phyloP scores from a whole-genome alignment of 176 grass and related monocot species.

The Sorghum bicolor region Sorghum_bicolor_NCBIv3 NC_012873.2:61973001-61973500 shows the following conservation, averaged over 20 bases:
- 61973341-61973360: neutral
- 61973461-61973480: neutral
- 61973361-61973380: neutral
- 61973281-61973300: neutral
- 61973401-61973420: neutral
- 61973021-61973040: slow-evolving; percentile 46
- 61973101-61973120: slow-evolving; percentile 26
- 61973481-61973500: slow-evolving; percentile 14
- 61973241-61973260: slow-evolving; percentile 77
- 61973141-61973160: slow-evolving; percentile 17
- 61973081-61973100: slow-evolving; percentile 41
- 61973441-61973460: neutral
- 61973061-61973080: slow-evolving; percentile 43
- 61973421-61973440: neutral
- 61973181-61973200: slow-evolving; percentile 22
- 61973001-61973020: slow-evolving; percentile 92
- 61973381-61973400: neutral
- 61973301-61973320: neutral
- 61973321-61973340: neutral
- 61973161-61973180: slow-evolving; percentile 2
- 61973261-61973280: slow-evolving; percentile 6
- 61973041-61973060: slow-evolving; percentile 25
- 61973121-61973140: slow-evolving; percentile 40
- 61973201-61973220: slow-evolving; percentile 59
- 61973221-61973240: slow-evolving; percentile 68